Conservation (phyloP, 2,329 filamentous ascomycete species). For the Chaetoscypha palmicola region DNA sequence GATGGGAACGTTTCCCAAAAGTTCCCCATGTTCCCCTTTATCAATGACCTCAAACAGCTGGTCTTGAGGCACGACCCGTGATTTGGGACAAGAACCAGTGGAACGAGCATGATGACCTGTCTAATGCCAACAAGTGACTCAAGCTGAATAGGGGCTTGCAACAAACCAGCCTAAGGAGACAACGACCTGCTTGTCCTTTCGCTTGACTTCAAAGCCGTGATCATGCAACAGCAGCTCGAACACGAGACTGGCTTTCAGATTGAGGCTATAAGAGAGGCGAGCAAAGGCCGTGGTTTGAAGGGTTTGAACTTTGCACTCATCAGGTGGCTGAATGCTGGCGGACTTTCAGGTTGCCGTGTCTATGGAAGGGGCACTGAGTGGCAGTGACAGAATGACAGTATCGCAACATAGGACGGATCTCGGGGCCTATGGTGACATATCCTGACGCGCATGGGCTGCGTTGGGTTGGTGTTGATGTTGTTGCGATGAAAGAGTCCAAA, state of each 20-base stretch:
- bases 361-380: background rate
- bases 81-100: background rate
- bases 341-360: background rate
- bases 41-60: background rate
- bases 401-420: background rate
- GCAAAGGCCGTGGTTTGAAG: too few relatives aligned
- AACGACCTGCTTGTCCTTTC: background rate
- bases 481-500: background rate
- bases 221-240: background rate
- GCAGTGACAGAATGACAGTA: background rate
- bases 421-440: background rate
- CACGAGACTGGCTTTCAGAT: background rate
- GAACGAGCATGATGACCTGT: background rate
- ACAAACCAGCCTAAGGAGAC: background rate
- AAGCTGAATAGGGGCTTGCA: background rate
- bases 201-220: background rate
- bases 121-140: background rate
- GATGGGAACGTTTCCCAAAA: background rate
- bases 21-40: background rate
- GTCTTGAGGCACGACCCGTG: background rate
- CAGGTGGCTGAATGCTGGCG: background rate
- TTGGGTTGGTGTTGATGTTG: background rate
- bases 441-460: background rate
- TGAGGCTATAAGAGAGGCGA: too few relatives aligned
- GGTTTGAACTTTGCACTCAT: too few relatives aligned